Conservation (phyloP, 1,139 yeast species). For the Saccharomyces hybrid region DNA sequence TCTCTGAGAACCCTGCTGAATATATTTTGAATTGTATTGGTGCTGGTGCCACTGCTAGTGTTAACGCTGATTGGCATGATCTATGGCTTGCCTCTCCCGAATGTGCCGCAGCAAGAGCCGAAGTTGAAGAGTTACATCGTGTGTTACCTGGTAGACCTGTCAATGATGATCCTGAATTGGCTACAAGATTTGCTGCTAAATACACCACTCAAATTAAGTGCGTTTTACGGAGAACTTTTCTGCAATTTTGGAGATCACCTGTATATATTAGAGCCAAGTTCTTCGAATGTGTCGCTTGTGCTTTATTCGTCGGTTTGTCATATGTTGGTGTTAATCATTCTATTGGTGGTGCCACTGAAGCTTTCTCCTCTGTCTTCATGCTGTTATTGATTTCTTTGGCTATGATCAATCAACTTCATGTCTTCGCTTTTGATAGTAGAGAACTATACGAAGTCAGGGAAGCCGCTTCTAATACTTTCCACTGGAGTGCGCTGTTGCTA, state of each 20-base stretch:
- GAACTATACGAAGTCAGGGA: slow-evolving; percentile 58
- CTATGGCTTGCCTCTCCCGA: slow-evolving; percentile 42
- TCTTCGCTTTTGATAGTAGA: slow-evolving; percentile 40
- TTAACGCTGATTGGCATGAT: slow-evolving; percentile 41
- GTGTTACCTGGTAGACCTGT: slow-evolving; percentile 23
- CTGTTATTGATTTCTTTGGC: slow-evolving; percentile 45
- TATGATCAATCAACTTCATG: slow-evolving; percentile 49
- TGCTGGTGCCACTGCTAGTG: slow-evolving; percentile 58
- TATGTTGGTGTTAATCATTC: slow-evolving; percentile 37
- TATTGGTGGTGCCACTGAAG: slow-evolving; percentile 43
- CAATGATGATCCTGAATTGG: slow-evolving; percentile 30
- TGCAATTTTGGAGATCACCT: slow-evolving; percentile 46
- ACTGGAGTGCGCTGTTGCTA: slow-evolving; percentile 43
- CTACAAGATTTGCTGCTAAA: slow-evolving; percentile 34
- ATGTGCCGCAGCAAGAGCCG: slow-evolving; percentile 33
- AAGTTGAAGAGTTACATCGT: slow-evolving; percentile 33
- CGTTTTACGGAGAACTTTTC: slow-evolving; percentile 38
- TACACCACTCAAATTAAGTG: slow-evolving; percentile 36
- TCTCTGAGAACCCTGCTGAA: slow-evolving; percentile 57
- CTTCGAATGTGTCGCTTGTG: slow-evolving; percentile 41
- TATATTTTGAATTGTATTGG: slow-evolving; percentile 58
- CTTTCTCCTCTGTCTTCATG: slow-evolving; percentile 52
- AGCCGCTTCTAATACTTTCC: slow-evolving; percentile 54
- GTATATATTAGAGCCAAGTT: slow-evolving; percentile 43
- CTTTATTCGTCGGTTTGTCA: slow-evolving; percentile 48